Evolutionary conservation across 1,139 yeast genomes (phyloP).

Genomic region (Kodamaea suecica): DNA sequence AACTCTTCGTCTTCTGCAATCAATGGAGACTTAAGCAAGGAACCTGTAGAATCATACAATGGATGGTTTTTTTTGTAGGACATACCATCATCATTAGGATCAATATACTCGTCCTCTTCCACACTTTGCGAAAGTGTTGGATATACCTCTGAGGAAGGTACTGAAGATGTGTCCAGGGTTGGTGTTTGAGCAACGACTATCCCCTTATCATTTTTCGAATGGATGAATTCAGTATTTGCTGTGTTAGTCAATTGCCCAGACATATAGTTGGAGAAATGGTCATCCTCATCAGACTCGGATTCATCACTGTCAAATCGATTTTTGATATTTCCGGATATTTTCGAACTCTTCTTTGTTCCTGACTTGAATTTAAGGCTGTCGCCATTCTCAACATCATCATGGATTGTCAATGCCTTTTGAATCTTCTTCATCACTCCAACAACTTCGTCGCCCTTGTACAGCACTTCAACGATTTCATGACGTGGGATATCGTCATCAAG

Average conservation of each 20-base stretch:
- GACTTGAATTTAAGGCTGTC: conserved; percentile 4
- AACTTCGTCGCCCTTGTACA: conserved; percentile 7
- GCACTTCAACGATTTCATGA: conserved; percentile 7
- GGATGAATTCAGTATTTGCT: conserved; percentile 45
- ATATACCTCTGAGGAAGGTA: background rate
- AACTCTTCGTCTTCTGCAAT: conserved; percentile 23
- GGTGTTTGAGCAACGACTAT: conserved; percentile 2
- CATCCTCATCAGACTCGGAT: conserved; percentile 27
- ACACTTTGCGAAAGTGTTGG: background rate
- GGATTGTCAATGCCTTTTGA: conserved; percentile 6
- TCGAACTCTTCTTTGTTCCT: conserved; percentile 20
- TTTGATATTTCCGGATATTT: conserved; percentile 11
- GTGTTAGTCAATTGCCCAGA: conserved; percentile 72
- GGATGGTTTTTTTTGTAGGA: conserved; percentile 67
- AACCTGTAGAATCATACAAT: conserved; percentile 47
- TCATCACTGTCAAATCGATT: conserved; percentile 20
- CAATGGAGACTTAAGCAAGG: conserved; percentile 22
- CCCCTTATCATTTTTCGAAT: conserved; percentile 1
- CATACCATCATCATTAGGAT: conserved; percentile 79
- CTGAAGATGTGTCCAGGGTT: background rate
- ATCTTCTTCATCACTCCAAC: conserved; percentile 7
- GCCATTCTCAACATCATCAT: conserved; percentile 5
- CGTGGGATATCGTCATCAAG: conserved; percentile 1
- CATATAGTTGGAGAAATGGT: conserved; percentile 73
- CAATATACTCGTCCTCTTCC: conserved; percentile 64